These are phyloP conservation scores for Sporothrix mexicana DNA, from an alignment of 2,329 filamentous ascomycete genomes.

Conservation along the genomic window DNA sequence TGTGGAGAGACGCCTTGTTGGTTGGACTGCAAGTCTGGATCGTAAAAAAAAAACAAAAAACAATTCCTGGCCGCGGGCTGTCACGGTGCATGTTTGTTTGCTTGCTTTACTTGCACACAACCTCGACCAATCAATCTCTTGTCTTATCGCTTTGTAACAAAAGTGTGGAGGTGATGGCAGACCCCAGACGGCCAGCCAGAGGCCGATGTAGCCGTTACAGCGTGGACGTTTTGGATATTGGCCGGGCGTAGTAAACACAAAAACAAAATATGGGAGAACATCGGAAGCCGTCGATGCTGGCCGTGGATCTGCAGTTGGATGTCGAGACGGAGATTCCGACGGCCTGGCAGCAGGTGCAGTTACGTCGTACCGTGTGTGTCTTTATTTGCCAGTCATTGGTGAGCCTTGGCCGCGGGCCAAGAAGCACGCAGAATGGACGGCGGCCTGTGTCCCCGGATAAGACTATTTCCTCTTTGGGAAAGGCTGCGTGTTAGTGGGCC, in stretches of 20 bases:
- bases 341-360: neutral
- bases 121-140: neutral
- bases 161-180: neutral
- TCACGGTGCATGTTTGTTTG: neutral
- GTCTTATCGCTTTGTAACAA: neutral
- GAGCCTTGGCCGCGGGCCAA: constrained; percentile 20
- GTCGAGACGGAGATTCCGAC: constrained; percentile 1
- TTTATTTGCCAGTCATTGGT: too few relatives aligned
- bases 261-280: neutral
- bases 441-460: constrained; percentile 3
- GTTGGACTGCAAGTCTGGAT: too few relatives aligned
- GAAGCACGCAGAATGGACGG: neutral
- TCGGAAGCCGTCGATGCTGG: neutral
- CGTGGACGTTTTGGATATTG: neutral
- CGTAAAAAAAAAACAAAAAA: neutral
- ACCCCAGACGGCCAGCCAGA: neutral
- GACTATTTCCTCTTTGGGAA: neutral
- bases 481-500: neutral
- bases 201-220: neutral
- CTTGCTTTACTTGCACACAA: neutral
- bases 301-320: neutral
- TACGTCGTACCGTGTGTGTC: too few relatives aligned
- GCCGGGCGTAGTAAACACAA: neutral
- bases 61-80: too few relatives aligned
- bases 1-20: too few relatives aligned